Evolutionary conservation across 805 yeast species (phyloP).

Genomic region (Myxozyma monticola): DNA sequence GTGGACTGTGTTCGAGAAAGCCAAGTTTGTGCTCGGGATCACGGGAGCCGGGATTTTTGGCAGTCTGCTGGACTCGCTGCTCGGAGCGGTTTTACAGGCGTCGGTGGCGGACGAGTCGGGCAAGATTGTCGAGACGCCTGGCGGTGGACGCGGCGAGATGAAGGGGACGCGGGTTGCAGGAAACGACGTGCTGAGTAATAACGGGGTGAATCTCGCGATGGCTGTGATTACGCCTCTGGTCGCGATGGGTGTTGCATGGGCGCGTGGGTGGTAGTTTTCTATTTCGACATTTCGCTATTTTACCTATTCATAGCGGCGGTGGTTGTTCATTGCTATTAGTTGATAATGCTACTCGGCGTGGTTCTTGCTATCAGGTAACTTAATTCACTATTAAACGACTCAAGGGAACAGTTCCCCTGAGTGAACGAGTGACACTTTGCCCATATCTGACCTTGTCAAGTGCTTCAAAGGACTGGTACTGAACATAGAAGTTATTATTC

Average conservation of each 20-base stretch:
- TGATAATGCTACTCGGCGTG: too few species aligned
- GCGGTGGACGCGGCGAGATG: slow-evolving; percentile 32
- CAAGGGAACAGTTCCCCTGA: too few species aligned
- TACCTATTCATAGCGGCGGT: too few species aligned
- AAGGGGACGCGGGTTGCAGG: slow-evolving; percentile 40
- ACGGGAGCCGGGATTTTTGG: slow-evolving; percentile 43
- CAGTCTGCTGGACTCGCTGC: slow-evolving; percentile 44
- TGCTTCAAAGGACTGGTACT: too few species aligned
- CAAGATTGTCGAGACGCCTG: slow-evolving; percentile 41
- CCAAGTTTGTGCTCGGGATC: slow-evolving; percentile 35
- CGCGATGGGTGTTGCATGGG: slow-evolving; percentile 34
- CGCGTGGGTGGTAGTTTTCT: too few species aligned
- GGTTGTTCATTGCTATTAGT: too few species aligned
- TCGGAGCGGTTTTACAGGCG: slow-evolving; percentile 46
- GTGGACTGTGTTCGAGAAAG: slow-evolving; percentile 23
- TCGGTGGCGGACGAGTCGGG: slow-evolving; percentile 41
- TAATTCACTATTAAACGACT: too few species aligned
- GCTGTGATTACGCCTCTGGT: slow-evolving; percentile 38
- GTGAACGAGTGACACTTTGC: too few species aligned
- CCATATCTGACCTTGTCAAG: too few species aligned
- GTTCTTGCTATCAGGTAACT: too few species aligned
- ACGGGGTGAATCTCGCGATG: slow-evolving; percentile 42
- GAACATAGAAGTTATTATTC: too few species aligned
- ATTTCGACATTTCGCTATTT: too few species aligned
- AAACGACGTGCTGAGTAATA: slow-evolving; percentile 43